A percentile compares a stretch with the other conserved stretches of the same genome.
Evolutionary conservation across 2,329 filamentous ascomycete genomes (phyloP).

Genomic region (Truncatella angustata): DNA sequence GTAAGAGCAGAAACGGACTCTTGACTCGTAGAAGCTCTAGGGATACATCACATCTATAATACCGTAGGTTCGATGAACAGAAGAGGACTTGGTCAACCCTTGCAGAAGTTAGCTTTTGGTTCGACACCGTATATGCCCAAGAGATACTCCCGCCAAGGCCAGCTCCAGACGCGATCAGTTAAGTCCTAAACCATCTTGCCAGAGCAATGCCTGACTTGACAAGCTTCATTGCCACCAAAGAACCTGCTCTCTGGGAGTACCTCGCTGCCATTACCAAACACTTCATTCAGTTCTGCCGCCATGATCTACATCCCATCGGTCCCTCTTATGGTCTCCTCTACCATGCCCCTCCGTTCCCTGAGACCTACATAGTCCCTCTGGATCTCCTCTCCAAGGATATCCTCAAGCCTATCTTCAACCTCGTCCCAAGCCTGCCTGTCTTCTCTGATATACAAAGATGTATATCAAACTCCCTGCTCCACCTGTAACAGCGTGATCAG

Average conservation of each 20-base stretch:
- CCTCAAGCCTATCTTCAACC: neutral
- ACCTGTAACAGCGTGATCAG: neutral
- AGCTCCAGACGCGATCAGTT: no score
- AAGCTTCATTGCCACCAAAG: conserved; percentile 6
- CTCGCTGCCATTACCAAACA: conserved; percentile 11
- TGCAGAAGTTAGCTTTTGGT: no score
- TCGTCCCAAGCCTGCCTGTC: conserved; percentile 1
- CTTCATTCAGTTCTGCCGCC: conserved; percentile 5
- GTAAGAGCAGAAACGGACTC: no score
- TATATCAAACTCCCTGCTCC: neutral
- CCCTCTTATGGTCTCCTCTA: neutral
- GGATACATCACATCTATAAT: no score
- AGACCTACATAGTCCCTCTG: neutral
- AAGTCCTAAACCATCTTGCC: neutral
- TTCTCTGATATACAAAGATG: neutral
- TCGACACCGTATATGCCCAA: no score
- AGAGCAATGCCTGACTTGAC: neutral
- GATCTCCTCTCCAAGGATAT: neutral
- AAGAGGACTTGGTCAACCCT: no score
- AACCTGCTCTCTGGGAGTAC: conserved; percentile 5
- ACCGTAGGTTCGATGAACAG: no score
- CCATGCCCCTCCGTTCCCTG: neutral
- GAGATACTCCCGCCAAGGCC: no score
- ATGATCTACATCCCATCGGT: conserved; percentile 1
- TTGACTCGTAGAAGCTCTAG: no score